A percentile compares a stretch with the other conserved stretches of the same genome.
Conservation (phyloP, 345 rosid species). For the Ceriops zippeliana region DNA sequence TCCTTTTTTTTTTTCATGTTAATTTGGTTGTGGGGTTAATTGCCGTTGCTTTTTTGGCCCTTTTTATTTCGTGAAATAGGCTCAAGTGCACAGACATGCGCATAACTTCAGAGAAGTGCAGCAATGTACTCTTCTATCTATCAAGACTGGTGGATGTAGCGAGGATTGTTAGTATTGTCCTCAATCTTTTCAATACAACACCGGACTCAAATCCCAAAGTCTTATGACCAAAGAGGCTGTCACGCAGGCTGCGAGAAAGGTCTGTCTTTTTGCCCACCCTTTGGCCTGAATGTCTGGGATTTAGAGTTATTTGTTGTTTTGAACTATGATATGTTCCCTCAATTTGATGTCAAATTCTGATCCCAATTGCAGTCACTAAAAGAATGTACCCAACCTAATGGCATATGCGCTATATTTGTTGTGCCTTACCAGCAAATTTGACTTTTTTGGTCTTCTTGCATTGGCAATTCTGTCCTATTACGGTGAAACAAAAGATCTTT, state of each 20-base stretch:
- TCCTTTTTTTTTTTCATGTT: neutral
- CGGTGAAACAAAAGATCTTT: neutral
- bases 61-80: slow-evolving; percentile 34
- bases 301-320: neutral
- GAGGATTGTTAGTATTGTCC: no score
- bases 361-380: neutral
- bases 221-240: slow-evolving; percentile 80
- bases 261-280: slow-evolving; percentile 9
- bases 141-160: no score
- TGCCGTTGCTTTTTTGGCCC: neutral
- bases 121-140: no score
- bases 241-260: slow-evolving; percentile 74
- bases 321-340: neutral
- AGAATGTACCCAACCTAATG: neutral
- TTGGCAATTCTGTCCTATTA: neutral
- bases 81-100: slow-evolving; percentile 93
- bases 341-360: no score
- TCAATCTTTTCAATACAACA: no score
- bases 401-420: neutral
- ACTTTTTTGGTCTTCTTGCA: no score
- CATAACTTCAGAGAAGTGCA: slow-evolving; percentile 98
- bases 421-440: neutral
- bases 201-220: slow-evolving; percentile 78
- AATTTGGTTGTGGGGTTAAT: slow-evolving; percentile 6
- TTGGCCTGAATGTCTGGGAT: neutral